phyloP scores from a whole-genome alignment of 352 stramenopile genomes.

The Thraustochytrium sp. region DNA sequence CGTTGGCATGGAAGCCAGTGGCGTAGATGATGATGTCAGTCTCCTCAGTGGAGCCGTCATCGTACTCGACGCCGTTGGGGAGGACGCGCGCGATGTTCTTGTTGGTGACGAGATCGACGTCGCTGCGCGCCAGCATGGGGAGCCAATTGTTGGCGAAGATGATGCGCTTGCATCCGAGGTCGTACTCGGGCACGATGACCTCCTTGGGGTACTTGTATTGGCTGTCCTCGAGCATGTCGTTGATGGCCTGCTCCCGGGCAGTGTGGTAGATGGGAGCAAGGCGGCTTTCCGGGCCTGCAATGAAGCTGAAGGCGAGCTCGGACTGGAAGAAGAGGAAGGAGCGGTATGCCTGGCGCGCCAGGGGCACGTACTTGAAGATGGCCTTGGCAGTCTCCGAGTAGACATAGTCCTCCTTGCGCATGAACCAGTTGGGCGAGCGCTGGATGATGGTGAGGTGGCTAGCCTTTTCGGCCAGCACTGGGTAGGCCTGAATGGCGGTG shows the following conservation, averaged over 20 bases:
- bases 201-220: not conserved
- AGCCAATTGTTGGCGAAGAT: slow-evolving; percentile 28
- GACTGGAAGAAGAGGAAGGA: not conserved
- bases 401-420: slow-evolving; percentile 11
- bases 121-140: slow-evolving; percentile 35
- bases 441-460: slow-evolving; percentile 38
- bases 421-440: slow-evolving; percentile 6
- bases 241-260: not conserved
- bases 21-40: slow-evolving; percentile 38
- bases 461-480: not conserved
- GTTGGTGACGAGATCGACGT: slow-evolving; percentile 37
- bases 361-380: not conserved
- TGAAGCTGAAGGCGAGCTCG: slow-evolving; percentile 4
- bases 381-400: not conserved
- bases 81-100: not conserved
- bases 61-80: not conserved
- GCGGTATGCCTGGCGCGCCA: not conserved
- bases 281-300: not conserved
- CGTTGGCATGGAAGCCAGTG: slow-evolving; percentile 33
- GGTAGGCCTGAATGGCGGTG: slow-evolving; percentile 41
- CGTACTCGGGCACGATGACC: not conserved
- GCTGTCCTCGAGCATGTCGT: not conserved
- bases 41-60: not conserved
- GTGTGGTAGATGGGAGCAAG: not conserved
- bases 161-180: slow-evolving; percentile 32